phyloP scores from a whole-genome alignment of 768 basidiomycete genomes.

The Dacryopinax spathularia region DNA sequence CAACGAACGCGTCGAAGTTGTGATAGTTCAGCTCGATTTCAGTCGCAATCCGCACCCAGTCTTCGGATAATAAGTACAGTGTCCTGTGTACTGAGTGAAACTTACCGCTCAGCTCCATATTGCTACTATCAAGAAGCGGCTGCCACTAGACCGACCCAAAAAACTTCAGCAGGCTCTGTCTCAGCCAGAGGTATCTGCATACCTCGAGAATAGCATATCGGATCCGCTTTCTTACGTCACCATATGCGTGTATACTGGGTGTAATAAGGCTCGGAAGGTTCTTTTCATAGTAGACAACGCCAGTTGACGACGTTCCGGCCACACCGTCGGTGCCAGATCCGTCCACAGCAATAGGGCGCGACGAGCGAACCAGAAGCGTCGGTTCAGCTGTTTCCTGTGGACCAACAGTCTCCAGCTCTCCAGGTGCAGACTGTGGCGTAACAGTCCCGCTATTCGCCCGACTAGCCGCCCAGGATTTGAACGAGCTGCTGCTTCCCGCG shows the following conservation, averaged over 20 bases:
- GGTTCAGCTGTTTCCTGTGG: constrained; percentile 19
- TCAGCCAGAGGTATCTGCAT: constrained; percentile 7
- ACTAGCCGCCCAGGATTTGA: constrained; percentile 47
- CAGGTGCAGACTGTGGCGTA: constrained; percentile 34
- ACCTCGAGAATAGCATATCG: constrained; percentile 80
- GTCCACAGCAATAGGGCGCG: constrained; percentile 43
- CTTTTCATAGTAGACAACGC: constrained; percentile 57
- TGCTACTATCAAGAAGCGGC: constrained; percentile 76
- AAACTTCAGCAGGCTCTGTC: constrained; percentile 11
- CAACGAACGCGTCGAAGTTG: constrained; percentile 75
- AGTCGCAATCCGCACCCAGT: constrained; percentile 80
- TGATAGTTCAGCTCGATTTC: constrained; percentile 89
- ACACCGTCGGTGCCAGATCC: neutral
- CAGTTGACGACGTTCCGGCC: neutral
- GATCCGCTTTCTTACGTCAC: constrained; percentile 51
- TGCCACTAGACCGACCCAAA: constrained; percentile 46
- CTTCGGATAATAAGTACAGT: constrained; percentile 24
- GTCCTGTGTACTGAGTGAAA: constrained; percentile 3
- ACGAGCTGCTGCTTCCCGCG: constrained; percentile 62
- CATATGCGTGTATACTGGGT: constrained; percentile 43
- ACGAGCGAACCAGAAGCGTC: constrained; percentile 44
- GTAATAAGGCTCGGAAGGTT: constrained; percentile 64
- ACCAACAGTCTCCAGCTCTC: constrained; percentile 15
- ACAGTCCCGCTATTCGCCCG: constrained; percentile 33
- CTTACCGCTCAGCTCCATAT: constrained; percentile 66